These are phyloP conservation scores for Podospora australis DNA, from an alignment of 495 filamentous ascomycete species.

Conservation along the genomic window DNA sequence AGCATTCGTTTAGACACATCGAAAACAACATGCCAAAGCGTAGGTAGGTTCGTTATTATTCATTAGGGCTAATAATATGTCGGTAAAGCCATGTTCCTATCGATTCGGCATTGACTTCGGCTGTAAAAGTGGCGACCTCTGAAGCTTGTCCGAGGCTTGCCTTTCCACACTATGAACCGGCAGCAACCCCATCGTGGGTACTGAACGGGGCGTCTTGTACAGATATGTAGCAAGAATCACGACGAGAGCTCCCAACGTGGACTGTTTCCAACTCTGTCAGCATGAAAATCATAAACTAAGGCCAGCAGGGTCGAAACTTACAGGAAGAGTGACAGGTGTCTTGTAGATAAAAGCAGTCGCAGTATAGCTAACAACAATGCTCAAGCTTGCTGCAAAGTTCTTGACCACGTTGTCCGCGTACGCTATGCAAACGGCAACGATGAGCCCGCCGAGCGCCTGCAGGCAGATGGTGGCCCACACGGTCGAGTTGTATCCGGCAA, in stretches of 20 bases:
- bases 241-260: conserved; percentile 13
- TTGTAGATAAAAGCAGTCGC: conserved; percentile 16
- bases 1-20: too few relatives aligned
- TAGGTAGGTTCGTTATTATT: too few relatives aligned
- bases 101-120: background rate
- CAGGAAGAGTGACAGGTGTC: conserved; percentile 17
- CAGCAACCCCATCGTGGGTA: conserved; percentile 10
- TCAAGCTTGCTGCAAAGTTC: conserved; percentile 61
- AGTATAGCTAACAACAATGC: conserved; percentile 43
- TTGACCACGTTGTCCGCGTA: conserved; percentile 59
- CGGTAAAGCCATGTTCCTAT: too few relatives aligned
- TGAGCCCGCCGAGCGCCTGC: conserved; percentile 61
- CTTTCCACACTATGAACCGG: conserved; percentile 11
- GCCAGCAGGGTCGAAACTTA: conserved; percentile 3
- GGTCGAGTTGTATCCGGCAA: conserved; percentile 63
- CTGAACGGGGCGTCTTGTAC: conserved; percentile 8
- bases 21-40: too few relatives aligned
- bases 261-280: conserved; percentile 33
- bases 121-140: conserved; percentile 1
- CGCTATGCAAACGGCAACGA: conserved; percentile 57
- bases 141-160: conserved; percentile 1
- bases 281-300: conserved; percentile 1
- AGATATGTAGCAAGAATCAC: conserved; percentile 20
- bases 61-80: too few relatives aligned
- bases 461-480: conserved; percentile 60